Conservation (phyloP, 2,329 filamentous ascomycete species). For the Atkinsonella texensis region DNA sequence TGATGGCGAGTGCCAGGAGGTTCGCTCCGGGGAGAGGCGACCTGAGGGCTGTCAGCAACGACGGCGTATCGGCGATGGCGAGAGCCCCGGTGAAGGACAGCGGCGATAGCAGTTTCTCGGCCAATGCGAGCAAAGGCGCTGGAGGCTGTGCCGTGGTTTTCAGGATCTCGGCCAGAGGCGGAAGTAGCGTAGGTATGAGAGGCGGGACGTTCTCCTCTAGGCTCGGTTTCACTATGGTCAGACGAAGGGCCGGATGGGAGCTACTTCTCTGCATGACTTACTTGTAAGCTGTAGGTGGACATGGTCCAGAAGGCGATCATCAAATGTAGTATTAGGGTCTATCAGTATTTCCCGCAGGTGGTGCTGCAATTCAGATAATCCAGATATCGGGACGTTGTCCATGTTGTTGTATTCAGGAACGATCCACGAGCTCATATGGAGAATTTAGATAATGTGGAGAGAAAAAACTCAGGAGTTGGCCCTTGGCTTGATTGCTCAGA, state of each 20-base stretch:
- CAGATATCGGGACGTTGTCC: slow-evolving; percentile 34
- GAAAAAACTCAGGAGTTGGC: neutral
- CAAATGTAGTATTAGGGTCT: slow-evolving; percentile 29
- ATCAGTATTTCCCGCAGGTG: slow-evolving; percentile 40
- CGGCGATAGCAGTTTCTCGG: slow-evolving; percentile 43
- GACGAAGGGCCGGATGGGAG: neutral
- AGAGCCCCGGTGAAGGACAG: slow-evolving; percentile 40
- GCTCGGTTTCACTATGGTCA: neutral
- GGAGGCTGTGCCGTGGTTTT: slow-evolving; percentile 39
- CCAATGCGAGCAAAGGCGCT: slow-evolving; percentile 36
- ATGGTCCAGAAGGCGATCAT: slow-evolving; percentile 43
- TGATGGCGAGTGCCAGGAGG: slow-evolving; percentile 42
- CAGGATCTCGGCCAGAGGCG: slow-evolving; percentile 40
- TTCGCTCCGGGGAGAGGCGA: slow-evolving; percentile 45
- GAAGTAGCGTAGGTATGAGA: slow-evolving; percentile 40
- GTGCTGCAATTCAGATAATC: slow-evolving; percentile 39
- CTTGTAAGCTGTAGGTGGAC: slow-evolving; percentile 47
- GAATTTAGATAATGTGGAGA: neutral
- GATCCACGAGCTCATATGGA: slow-evolving; percentile 17
- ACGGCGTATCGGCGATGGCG: slow-evolving; percentile 36
- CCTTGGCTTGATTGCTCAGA: too few species aligned
- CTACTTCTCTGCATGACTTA: slow-evolving; percentile 11
- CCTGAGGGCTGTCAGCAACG: slow-evolving; percentile 38
- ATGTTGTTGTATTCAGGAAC: slow-evolving; percentile 24
- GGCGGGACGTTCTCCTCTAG: slow-evolving; percentile 39